Base-by-base conservation (phyloP, 2,329 filamentous ascomycete species). In the Alternaria sp. region DNA sequence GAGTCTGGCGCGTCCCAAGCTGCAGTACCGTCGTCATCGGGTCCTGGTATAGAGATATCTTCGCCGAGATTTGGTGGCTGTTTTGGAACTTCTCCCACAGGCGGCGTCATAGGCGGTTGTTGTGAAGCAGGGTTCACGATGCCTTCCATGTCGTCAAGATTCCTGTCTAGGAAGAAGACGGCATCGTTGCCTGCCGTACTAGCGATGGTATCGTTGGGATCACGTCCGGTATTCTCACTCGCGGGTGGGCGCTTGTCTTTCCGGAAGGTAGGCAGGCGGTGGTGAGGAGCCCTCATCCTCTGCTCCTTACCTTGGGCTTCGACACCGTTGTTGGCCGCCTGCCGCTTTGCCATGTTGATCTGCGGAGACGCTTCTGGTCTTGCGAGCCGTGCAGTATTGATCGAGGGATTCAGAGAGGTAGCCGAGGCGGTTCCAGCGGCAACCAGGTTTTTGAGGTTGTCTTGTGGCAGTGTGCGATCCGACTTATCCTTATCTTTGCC, bases 1-100 rank as follows among this genome's bases (percentile, higher is more conserved):
- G 94, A 97, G 78, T 98, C 94, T 1, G 95, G 94, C 4, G 94
- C 94, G 77, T 96, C 92, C 94, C 94, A 99, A 4, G 88, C 87
- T 2, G 89, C 89, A 40, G 53, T 65, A 7, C 65, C 62, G 28
- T 76, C 80, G 51, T 81, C 78, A 36, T 80, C 78, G 22, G 71
- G 65, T 57, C 56, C 63, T 6, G 68, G 68, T 27, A 78, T 75
- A 16, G 61, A 30, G 27, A 63, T 66, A 48, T 67, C 70, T 18
- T 80, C 76, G 10, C 79, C 76, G 79, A 67, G 84, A 67, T 76
- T 67, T 88, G 89, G 75, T 88, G 89, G 75, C 28, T 65, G 57
- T 32, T 76, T 74, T 55, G 77, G 78, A n/a, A 81, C 73, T 7
- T 84, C 81, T 22, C 75, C 76, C 12, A 74, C 74, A 6, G 92